These are phyloP conservation scores for Oropetium thomaeum DNA, from an alignment of 176 grass and related monocot genomes.

Conservation along the genomic window DNA sequence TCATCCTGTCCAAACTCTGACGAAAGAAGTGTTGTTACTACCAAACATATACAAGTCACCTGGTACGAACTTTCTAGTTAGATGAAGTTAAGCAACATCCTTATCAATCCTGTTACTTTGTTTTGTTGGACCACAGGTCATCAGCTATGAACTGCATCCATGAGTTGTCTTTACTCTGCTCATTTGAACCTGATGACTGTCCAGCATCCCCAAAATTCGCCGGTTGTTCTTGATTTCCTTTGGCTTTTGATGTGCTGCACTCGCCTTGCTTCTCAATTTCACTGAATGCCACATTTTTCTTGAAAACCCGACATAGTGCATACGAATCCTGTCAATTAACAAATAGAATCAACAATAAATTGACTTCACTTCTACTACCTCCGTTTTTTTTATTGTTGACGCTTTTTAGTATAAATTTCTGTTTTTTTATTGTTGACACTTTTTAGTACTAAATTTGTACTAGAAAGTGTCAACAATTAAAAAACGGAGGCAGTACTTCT, in stretches of 20 bases:
- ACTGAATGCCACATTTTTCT: constrained; percentile 67
- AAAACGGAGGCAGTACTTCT: too few species aligned
- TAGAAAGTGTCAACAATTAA: too few species aligned
- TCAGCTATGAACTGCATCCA: constrained; percentile 99
- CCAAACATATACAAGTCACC: constrained; percentile 38
- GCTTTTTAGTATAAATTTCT: too few species aligned
- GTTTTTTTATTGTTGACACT: too few species aligned
- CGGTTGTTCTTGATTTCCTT: constrained; percentile 49
- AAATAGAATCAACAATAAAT: constrained; percentile 15
- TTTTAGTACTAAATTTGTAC: too few species aligned
- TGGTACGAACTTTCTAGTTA: constrained; percentile 33
- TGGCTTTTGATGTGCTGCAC: constrained; percentile 54
- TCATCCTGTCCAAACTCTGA: constrained; percentile 32
- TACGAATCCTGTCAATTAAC: constrained; percentile 68
- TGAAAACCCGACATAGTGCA: constrained; percentile 94
- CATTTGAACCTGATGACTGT: constrained; percentile 58
- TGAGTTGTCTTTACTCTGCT: constrained; percentile 82
- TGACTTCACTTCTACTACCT: background rate
- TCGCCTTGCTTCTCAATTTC: constrained; percentile 63
- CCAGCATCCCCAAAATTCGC: constrained; percentile 29
- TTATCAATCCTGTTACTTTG: constrained; percentile 39
- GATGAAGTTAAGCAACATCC: constrained; percentile 28
- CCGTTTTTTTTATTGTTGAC: too few species aligned
- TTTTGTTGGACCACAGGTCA: constrained; percentile 67
- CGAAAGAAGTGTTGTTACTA: constrained; percentile 23